These are phyloP conservation scores for Phylloporus arenicola DNA, from an alignment of 768 basidiomycete genomes.

Conservation along the genomic window DNA sequence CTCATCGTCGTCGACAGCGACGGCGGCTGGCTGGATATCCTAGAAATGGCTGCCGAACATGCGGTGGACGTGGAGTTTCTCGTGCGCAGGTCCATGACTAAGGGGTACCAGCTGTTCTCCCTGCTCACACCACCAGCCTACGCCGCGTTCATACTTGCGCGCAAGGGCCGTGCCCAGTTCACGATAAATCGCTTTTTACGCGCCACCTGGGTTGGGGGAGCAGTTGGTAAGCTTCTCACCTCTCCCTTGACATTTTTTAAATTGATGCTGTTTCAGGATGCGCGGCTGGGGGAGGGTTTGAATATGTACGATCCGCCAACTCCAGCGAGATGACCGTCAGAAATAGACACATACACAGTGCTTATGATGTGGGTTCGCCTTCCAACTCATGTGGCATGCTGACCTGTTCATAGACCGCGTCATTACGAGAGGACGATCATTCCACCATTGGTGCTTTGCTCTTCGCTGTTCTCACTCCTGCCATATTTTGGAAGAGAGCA, in stretches of 20 bases:
- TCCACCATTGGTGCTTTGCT: conserved; percentile 69
- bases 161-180: conserved; percentile 51
- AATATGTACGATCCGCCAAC: conserved; percentile 55
- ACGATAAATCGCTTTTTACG: conserved; percentile 59
- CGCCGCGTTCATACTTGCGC: conserved; percentile 44
- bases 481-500: conserved; percentile 69
- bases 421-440: conserved; percentile 65
- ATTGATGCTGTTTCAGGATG: conserved; percentile 24
- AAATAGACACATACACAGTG: conserved; percentile 42
- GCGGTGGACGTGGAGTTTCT: conserved; percentile 60
- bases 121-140: conserved; percentile 60
- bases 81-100: conserved; percentile 57
- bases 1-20: conserved; percentile 4
- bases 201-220: conserved; percentile 69
- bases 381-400: background rate
- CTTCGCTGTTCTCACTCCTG: conserved; percentile 58
- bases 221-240: conserved; percentile 35
- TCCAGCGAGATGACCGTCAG: conserved; percentile 47
- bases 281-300: conserved; percentile 48
- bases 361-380: conserved; percentile 51
- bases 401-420: conserved; percentile 40
- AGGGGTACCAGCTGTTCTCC: conserved; percentile 66
- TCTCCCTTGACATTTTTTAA: background rate
- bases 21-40: background rate
- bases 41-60: conserved; percentile 26